Evolutionary conservation across 2,329 filamentous ascomycete species (phyloP), one percentile per base, ranked within the genome.

Genomic region (Epichloe aotearoae): DNA sequence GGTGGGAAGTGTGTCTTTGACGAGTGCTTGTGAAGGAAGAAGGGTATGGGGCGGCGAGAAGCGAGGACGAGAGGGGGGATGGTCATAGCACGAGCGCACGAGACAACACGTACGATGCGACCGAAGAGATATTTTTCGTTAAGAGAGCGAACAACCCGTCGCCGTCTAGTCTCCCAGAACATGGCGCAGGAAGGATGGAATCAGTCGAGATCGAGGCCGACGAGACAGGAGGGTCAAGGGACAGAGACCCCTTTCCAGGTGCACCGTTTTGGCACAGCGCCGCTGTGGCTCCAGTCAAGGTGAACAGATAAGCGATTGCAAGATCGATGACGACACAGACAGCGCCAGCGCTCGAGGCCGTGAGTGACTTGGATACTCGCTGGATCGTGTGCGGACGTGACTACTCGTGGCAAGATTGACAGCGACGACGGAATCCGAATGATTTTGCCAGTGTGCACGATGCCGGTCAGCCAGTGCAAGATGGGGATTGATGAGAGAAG

Each of bases 51-150:
- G 46, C 26, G 38, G 26, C 23, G 37, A 23, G 46, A 39, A 36
- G 45, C 3, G 19, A 12, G 3, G 1, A 12, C 12, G 12, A 19
- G 4, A 17, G 17, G 30, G 39, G 23, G 23, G 7, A 5, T 48
- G 17, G 26, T 40, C 34, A 36, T 39, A 47, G 46, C 37, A 19
- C n/a, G 17, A 8, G n/a, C 20, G 17, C 15, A 14, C 30, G 36
- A 7, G 43, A 12, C 19, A 17, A 17, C 49, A 80, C 84, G 63
- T 74, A 89, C 86, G 62, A 88, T 72, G 65, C 77, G 79, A 56
- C 83, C 84, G 66, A 81, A 86, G 57, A 89, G 80, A 67, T 80
- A 88, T 66, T 83, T 82, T 66, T 56, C 56, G 55, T 66, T 88
- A 61, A 85, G 72, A 60, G 79, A 70, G 64, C 83, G 77, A 61